phyloP scores from a whole-genome alignment of 768 basidiomycete genomes.

The Pulveroboletus frians region DNA sequence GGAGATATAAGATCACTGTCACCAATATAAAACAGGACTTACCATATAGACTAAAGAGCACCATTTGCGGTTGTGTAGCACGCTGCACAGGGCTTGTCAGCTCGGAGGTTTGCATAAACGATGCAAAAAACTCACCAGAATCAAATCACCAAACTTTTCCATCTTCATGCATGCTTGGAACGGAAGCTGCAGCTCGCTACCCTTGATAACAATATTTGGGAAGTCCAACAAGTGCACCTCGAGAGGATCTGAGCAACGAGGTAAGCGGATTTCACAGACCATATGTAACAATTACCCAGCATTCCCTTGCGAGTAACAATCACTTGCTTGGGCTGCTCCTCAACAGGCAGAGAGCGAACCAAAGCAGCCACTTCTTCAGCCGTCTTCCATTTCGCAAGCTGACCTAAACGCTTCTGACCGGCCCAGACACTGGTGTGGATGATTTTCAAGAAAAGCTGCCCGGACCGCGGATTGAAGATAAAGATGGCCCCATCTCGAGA shows the following conservation, averaged over 20 bases:
- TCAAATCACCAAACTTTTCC: conserved; percentile 99
- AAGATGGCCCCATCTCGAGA: conserved; percentile 84
- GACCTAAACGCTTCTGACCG: conserved; percentile 98
- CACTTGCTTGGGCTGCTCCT: conserved; percentile 99
- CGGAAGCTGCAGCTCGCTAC: conserved; percentile 93
- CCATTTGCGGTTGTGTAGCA: conserved; percentile 98
- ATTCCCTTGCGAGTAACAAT: conserved; percentile 99
- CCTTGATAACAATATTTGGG: conserved; percentile 99
- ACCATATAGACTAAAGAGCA: conserved; percentile 95
- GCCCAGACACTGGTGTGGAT: conserved; percentile 99
- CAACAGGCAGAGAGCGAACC: conserved; percentile 96
- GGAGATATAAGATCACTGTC: conserved; percentile 4
- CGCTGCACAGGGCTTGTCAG: conserved; percentile 42
- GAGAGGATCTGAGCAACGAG: conserved; percentile 59
- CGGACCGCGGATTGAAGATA: conserved; percentile 99
- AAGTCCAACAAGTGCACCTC: conserved; percentile 99
- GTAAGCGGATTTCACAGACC: neutral
- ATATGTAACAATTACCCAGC: conserved; percentile 57
- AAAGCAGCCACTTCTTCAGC: conserved; percentile 99
- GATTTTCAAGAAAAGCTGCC: conserved; percentile 97
- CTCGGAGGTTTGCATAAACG: neutral
- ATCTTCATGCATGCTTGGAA: conserved; percentile 99
- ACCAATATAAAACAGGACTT: conserved; percentile 11
- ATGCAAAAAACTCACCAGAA: conserved; percentile 49
- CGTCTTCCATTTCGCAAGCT: conserved; percentile 99